Conservation (phyloP, 2,329 filamentous ascomycete species). For the Zymoseptoria brevis region DNA sequence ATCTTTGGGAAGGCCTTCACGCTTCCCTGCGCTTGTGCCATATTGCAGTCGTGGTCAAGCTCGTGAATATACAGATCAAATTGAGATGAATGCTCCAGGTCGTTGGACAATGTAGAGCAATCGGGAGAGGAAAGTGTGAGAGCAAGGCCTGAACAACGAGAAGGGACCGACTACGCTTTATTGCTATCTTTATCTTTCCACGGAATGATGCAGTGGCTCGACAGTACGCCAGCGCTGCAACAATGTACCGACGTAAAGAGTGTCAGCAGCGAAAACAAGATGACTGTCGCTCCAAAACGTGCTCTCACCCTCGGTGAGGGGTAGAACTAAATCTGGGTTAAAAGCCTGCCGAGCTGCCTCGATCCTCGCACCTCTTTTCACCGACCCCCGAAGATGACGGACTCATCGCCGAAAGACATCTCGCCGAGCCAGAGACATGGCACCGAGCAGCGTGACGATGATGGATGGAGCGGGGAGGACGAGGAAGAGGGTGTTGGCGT, state of each 20-base stretch:
- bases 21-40: conserved; percentile 25
- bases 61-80: conserved; percentile 4
- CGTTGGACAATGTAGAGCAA: neutral
- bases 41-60: conserved; percentile 10
- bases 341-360: conserved; percentile 1
- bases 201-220: neutral
- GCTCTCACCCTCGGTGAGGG: conserved; percentile 12
- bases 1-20: conserved; percentile 62
- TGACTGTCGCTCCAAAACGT: neutral
- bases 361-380: conserved; percentile 7
- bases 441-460: conserved; percentile 21
- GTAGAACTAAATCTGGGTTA: neutral
- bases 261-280: neutral
- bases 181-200: neutral
- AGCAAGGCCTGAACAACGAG: neutral
- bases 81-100: neutral
- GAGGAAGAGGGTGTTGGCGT: conserved; percentile 30
- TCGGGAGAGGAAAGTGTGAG: neutral
- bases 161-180: neutral
- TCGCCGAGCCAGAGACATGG: conserved; percentile 8
- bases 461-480: conserved; percentile 35
- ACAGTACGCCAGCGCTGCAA: conserved; percentile 1
- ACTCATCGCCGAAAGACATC: conserved; percentile 8
- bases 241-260: conserved; percentile 5
- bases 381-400: conserved; percentile 9